Evolutionary conservation across 176 grass and related monocot species (phyloP).

Genomic region (Calamus simplicifolius): DNA sequence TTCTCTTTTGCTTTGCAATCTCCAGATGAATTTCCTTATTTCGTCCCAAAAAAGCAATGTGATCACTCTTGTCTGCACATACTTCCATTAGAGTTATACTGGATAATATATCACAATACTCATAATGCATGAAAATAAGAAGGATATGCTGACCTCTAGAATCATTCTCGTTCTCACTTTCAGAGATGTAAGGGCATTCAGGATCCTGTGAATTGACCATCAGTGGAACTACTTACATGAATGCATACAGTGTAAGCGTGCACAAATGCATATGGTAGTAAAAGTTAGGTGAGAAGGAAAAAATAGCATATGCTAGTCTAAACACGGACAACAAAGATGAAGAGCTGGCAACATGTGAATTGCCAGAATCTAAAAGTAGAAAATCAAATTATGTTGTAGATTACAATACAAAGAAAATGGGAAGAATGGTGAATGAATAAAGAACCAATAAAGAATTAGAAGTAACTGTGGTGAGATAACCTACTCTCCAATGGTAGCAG

Average conservation of each 20-base stretch:
- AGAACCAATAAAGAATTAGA: no score
- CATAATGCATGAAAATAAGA: constrained; percentile 2
- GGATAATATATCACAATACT: background rate
- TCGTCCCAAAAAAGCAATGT: constrained; percentile 30
- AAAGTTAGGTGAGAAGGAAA: background rate
- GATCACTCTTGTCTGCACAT: constrained; percentile 29
- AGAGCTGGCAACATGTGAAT: no score
- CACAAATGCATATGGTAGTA: no score
- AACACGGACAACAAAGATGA: no score
- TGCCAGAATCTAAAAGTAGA: no score
- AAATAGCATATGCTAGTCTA: background rate
- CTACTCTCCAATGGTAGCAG: no score
- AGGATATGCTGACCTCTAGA: constrained; percentile 35
- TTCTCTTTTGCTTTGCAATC: constrained; percentile 58
- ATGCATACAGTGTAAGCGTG: background rate
- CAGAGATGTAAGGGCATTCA: constrained; percentile 78
- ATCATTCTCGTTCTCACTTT: constrained; percentile 31
- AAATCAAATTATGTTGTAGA: no score
- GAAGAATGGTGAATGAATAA: no score
- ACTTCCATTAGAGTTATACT: constrained; percentile 1
- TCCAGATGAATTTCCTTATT: constrained; percentile 48
- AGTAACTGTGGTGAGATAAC: no score
- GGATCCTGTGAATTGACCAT: constrained; percentile 45
- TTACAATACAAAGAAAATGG: no score
- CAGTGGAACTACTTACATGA: constrained; percentile 4